Evolutionary conservation across 2,329 filamentous ascomycete species (phyloP), one percentile per base, ranked within the genome.

Genomic region (Neofusicoccum laricinum): DNA sequence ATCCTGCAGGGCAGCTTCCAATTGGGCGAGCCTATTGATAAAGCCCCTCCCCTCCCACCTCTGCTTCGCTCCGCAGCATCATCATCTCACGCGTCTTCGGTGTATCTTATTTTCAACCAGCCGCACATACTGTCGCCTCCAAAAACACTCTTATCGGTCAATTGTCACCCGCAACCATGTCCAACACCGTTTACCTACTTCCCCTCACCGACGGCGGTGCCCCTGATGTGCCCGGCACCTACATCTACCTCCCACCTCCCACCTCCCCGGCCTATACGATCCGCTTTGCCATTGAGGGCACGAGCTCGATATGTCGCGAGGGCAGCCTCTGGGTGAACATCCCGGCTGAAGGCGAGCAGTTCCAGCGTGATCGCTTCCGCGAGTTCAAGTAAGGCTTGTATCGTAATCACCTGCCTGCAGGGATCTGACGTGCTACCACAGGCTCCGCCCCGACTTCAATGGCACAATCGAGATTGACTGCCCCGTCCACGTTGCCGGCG

Each of bases 301-400:
- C 92, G 64, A 97, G 94, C 75, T 97, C 94, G 67, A 95, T 99
- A 82, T 97, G 93, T 78, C 88, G 93, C 69, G 85, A 97, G 79
- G 95, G 96, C 66, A 97, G 91, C 74, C 84, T 99, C 67, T 99
- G 95, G 94, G 90, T 97, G 73, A 99, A 99, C 77, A 91, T 98
- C 66, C 95, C 95, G 7, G 86, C 89, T 66, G 83, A 88, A 71
- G 93, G 89, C 65, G 81, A 87, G 57, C 80, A 87, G 48, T 99
- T 98, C 74, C 85, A 87, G 68, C 89, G 95, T 70, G 84, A 90
- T 72, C 84, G 85, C 38, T 99, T 96, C 77, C 87, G 88, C 71
- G 90, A 97, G 79, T 96, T 90, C 85, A 94, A 92, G 94, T 97
- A 84, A 76, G 89, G 76, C 51, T 15, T 55, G 14, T 53, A 68